Conservation (phyloP, 2,329 filamentous ascomycete species). For the Colletotrichum tofieldiae region DNA sequence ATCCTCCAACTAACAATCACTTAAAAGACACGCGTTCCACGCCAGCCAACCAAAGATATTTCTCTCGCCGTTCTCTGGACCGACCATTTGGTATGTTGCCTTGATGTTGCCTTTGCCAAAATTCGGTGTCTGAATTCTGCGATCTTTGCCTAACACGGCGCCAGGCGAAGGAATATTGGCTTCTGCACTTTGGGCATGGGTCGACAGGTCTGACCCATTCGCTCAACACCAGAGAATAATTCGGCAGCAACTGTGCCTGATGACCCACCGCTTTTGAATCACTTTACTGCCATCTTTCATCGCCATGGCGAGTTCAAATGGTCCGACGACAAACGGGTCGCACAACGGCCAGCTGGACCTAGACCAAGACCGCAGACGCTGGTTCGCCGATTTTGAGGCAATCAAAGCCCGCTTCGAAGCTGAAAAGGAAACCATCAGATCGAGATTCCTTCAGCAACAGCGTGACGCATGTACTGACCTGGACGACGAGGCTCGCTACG, state of each 20-base stretch:
- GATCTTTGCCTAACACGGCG: background rate
- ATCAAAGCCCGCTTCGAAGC: constrained; percentile 32
- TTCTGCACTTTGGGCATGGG: constrained; percentile 23
- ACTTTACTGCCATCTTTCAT: background rate
- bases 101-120: background rate
- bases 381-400: constrained; percentile 24
- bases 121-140: background rate
- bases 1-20: background rate
- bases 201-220: constrained; percentile 1
- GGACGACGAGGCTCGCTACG: constrained; percentile 22
- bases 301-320: constrained; percentile 23
- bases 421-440: constrained; percentile 18
- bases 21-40: background rate
- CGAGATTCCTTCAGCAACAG: constrained; percentile 16
- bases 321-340: background rate
- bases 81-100: background rate
- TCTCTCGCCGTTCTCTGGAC: background rate
- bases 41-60: background rate
- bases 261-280: too few relatives aligned
- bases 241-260: background rate
- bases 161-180: background rate
- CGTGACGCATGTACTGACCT: constrained; percentile 28
- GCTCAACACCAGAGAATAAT: background rate
- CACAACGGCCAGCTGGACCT: constrained; percentile 19
- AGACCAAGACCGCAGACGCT: constrained; percentile 33